Evolutionary conservation across 1,284 basidiomycete species (phyloP), one percentile per base, ranked within the genome.

Genomic region (Fomitopsis schrenkii): DNA sequence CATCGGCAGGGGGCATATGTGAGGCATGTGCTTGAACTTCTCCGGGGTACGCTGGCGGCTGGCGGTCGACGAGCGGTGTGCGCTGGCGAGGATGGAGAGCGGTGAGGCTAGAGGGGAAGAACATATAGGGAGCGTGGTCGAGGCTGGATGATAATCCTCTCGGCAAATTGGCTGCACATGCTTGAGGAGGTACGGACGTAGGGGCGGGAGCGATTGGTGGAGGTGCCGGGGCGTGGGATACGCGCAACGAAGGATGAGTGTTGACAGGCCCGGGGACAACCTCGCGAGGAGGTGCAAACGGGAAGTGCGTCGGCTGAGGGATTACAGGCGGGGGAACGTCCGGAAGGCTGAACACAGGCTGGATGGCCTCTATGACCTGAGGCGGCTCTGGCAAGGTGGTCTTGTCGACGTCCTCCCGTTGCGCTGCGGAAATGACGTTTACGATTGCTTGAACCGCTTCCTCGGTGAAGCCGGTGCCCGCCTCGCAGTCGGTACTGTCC

Each of bases 1-100:
- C 28, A 5, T 38, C 17, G 35, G 10, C 36, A 59, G 12, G 64
- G 19, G 2, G 38, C 38, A 15, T 59, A 55, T 10, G 61, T 50
- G 48, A 67, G 45, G 17, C 64, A 62, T n/a, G 62, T 28, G 48
- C 61, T 62, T 15, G 57, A 48, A 40, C n/a, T 28, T 8, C 15
- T 35, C n/a, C 12, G 28, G 12, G 42, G 35, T 7, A 33, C 52
- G 52, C 17, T 5, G 35, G 48, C 48, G 48, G 35, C 35, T 54
- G 52, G n/a, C 52, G 10, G 19, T 38, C 52, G n/a, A 54, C 36
- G 52, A 54, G 52, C 35, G 52, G 52, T 26, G 36, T 54, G 19
- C 52, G 52, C 19, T 36, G 36, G 36, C 35, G 22, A 33, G 33
- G 35, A 10, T 36, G 35, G 12, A 40, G 36, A 17, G 52, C 33